Conservation (phyloP, 164 flowering plant species). For the Stephania japonica region DNA sequence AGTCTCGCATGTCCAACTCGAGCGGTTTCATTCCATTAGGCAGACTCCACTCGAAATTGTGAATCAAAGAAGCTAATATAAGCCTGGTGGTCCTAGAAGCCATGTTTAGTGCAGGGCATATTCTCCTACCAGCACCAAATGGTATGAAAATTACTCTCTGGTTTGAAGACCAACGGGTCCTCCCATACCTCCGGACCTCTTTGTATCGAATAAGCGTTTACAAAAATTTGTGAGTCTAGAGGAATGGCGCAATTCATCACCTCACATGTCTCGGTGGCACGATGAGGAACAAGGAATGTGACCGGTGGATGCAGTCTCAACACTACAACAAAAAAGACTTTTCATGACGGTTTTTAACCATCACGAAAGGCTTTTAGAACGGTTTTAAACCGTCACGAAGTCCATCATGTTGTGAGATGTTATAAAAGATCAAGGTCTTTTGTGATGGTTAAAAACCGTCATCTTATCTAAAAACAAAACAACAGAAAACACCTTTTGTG, state of each 20-base stretch:
- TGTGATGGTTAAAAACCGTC: no score
- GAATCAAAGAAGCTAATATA: neutral
- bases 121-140: conserved; percentile 12
- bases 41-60: conserved; percentile 4
- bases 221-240: neutral
- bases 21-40: neutral
- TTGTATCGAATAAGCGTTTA: conserved; percentile 1
- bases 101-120: conserved; percentile 1
- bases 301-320: conserved; percentile 8
- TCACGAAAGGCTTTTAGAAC: no score
- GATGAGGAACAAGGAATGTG: neutral
- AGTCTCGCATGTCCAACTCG: conserved; percentile 1
- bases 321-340: no score
- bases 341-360: no score
- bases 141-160: conserved; percentile 4
- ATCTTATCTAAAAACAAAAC: no score
- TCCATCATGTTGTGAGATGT: no score
- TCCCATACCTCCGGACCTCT: conserved; percentile 8
- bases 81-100: neutral
- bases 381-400: no score
- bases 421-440: no score
- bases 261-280: neutral
- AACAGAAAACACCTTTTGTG: no score
- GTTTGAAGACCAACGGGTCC: neutral
- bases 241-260: conserved; percentile 8